Conservation (phyloP, 2,329 filamentous ascomycete species). For the Ophiocordyceps robertsii region DNA sequence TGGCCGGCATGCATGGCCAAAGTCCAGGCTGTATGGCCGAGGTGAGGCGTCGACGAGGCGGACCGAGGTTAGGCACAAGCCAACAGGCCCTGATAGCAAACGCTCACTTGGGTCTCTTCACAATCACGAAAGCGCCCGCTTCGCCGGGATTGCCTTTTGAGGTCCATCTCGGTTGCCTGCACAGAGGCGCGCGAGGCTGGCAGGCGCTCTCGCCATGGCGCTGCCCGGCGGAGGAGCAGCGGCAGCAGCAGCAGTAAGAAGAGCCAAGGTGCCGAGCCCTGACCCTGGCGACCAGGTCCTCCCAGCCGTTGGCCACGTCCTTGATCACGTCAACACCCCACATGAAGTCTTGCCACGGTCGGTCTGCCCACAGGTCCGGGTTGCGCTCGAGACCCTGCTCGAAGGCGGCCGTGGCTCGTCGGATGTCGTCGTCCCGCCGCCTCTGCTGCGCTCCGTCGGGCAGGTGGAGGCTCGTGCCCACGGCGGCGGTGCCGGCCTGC, state of each 20-base stretch:
- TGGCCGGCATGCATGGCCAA: no score
- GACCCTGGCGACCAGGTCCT: conserved; percentile 2
- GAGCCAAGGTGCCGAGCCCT: no score
- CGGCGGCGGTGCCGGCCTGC: conserved; percentile 6
- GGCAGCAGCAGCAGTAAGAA: not conserved
- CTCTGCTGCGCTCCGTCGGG: conserved; percentile 8
- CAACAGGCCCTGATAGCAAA: no score
- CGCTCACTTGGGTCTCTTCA: no score
- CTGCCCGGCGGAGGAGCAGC: not conserved
- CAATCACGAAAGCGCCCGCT: no score
- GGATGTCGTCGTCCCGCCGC: conserved; percentile 8
- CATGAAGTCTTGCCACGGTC: conserved; percentile 14
- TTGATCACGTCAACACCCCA: conserved; percentile 18
- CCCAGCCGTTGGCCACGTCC: conserved; percentile 7
- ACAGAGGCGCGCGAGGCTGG: not conserved
- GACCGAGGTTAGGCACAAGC: no score
- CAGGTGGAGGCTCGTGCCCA: conserved; percentile 6
- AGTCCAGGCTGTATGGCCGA: no score
- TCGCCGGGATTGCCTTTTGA: no score
- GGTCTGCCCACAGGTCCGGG: conserved; percentile 14
- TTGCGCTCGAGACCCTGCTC: conserved; percentile 5
- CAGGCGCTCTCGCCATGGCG: not conserved
- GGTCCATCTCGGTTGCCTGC: no score
- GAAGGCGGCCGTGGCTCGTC: conserved; percentile 1
- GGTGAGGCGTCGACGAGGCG: no score